Evolutionary conservation across 2,329 filamentous ascomycete species (phyloP).

Genomic region (Emmonsiellopsis sp.): DNA sequence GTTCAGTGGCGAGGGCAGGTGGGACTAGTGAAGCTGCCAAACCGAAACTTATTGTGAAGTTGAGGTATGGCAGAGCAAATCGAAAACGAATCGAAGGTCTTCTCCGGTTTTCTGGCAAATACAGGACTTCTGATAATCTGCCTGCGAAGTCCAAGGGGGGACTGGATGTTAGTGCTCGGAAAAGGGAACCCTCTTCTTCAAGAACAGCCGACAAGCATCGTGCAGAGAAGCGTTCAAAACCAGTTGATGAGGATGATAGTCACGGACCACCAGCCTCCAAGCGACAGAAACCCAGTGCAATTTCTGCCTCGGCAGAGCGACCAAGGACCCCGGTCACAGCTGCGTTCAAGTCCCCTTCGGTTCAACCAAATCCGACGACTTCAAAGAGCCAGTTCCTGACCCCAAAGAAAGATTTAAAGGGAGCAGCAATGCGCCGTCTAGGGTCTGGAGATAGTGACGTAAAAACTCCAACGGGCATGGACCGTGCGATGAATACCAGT

Average conservation of each 20-base stretch:
- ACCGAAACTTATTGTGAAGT: constrained; percentile 35
- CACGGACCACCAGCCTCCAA: constrained; percentile 20
- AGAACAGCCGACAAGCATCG: constrained; percentile 12
- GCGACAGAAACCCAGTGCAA: constrained; percentile 25
- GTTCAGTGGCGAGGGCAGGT: too few species aligned
- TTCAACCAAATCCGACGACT: constrained; percentile 15
- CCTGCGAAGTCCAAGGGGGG: constrained; percentile 16
- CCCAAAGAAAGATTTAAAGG: constrained; percentile 34
- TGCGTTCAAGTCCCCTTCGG: constrained; percentile 24
- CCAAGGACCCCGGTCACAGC: constrained; percentile 27
- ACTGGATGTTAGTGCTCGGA: constrained; percentile 15
- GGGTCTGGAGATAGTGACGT: constrained; percentile 32
- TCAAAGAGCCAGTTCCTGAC: constrained; percentile 25
- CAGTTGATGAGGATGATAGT: constrained; percentile 17
- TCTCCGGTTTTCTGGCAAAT: constrained; percentile 34
- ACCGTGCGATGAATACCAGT: constrained; percentile 18
- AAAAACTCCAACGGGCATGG: constrained; percentile 26
- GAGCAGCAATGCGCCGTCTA: constrained; percentile 27
- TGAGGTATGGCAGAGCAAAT: constrained; percentile 44
- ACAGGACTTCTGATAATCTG: constrained; percentile 20
- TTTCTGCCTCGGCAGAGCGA: constrained; percentile 23
- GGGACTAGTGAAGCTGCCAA: constrained; percentile 7
- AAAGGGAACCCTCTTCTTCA: constrained; percentile 9
- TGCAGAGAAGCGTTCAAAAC: constrained; percentile 18
- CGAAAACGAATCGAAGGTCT: constrained; percentile 38